These are phyloP conservation scores for Bertia moriformis DNA, from an alignment of 2,329 filamentous ascomycete genomes.

Conservation along the genomic window DNA sequence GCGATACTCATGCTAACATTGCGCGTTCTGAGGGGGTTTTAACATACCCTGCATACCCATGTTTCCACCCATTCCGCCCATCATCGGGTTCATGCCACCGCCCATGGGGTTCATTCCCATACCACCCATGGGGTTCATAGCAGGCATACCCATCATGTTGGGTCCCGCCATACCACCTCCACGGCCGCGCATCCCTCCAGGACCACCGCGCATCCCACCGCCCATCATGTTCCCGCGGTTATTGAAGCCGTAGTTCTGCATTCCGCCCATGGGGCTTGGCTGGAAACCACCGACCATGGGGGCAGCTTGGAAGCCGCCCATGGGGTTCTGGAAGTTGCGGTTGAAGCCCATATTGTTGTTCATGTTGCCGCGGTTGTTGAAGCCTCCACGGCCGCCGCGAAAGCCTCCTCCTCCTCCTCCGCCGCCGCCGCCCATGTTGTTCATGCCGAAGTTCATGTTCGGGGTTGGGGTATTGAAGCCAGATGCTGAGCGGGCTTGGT, in stretches of 20 bases:
- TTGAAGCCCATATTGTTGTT: conserved; percentile 36
- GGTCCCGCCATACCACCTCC: conserved; percentile 34
- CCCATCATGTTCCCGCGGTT: conserved; percentile 39
- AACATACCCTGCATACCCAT: conserved; percentile 44
- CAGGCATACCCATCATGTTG: conserved; percentile 27
- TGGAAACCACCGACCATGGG: conserved; percentile 18
- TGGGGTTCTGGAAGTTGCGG: conserved; percentile 26
- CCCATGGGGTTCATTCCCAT: conserved; percentile 28
- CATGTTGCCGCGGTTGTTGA: conserved; percentile 20
- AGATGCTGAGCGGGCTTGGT: conserved; percentile 35
- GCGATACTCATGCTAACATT: too few relatives aligned
- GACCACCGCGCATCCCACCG: conserved; percentile 31
- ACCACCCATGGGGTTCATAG: neutral
- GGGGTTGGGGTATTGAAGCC: conserved; percentile 30
- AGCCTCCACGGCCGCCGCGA: conserved; percentile 37
- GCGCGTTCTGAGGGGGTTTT: too few relatives aligned
- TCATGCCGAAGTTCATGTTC: conserved; percentile 17
- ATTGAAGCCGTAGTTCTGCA: conserved; percentile 28
- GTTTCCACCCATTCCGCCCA: conserved; percentile 37
- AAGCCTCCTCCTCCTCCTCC: conserved; percentile 21
- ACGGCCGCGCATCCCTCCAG: conserved; percentile 23
- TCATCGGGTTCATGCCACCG: conserved; percentile 36
- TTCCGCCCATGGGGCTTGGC: conserved; percentile 19
- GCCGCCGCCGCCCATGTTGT: conserved; percentile 21
- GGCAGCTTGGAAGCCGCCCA: conserved; percentile 20